Evolutionary conservation across 192 early-diverging fungal species (phyloP).

Genomic region (Spizellomyces punctatus): DNA sequence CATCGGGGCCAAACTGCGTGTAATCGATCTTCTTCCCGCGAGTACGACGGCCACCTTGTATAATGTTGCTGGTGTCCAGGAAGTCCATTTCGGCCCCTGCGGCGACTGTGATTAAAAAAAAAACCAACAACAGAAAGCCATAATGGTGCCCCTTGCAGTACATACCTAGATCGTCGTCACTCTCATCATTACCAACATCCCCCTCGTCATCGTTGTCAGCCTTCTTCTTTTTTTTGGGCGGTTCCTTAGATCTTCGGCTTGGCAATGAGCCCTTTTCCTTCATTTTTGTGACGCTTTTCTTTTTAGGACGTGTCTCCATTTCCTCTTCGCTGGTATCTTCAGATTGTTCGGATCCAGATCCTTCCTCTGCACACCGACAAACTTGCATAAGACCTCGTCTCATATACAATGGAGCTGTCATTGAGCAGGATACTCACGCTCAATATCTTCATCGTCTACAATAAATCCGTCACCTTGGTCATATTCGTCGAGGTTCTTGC

Average conservation of each 20-base stretch:
- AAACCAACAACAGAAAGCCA: not conserved
- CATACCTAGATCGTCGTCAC: conserved; percentile 48
- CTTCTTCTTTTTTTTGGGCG: conserved; percentile 43
- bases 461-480: conserved; percentile 41
- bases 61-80: conserved; percentile 67
- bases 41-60: conserved; percentile 64
- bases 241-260: conserved; percentile 23
- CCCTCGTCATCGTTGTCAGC: conserved; percentile 37
- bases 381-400: not conserved
- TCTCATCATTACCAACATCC: conserved; percentile 28
- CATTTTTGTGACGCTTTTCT: not conserved
- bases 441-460: conserved; percentile 35
- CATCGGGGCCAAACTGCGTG: conserved; percentile 68
- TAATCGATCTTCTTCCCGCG: conserved; percentile 75
- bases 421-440: conserved; percentile 30
- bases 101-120: not conserved
- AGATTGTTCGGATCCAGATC: not conserved
- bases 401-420: conserved; percentile 3
- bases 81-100: conserved; percentile 63
- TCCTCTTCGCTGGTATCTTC: not conserved
- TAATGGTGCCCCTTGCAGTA: not conserved
- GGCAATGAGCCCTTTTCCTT: not conserved
- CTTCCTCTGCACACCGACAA: not conserved
- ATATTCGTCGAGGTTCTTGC: conserved; percentile 39
- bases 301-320: not conserved